Conservation (phyloP, 83 land plant species). For the Isoetes engelmannii region DNA sequence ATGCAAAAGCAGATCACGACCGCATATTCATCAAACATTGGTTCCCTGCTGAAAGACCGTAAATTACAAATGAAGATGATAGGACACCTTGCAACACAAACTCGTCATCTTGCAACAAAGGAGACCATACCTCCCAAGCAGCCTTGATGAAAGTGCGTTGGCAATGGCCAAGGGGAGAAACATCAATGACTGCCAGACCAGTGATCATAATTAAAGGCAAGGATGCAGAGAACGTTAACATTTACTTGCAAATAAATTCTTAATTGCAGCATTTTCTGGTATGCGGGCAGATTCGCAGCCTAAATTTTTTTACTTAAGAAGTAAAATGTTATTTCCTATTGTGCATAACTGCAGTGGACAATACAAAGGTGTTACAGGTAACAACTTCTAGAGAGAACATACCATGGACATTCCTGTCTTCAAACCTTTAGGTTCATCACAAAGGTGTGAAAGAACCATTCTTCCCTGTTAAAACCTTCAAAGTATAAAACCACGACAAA, state of each 20-base stretch:
- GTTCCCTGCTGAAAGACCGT: no score
- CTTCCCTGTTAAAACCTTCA: conserved; percentile 53
- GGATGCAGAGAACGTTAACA: not conserved
- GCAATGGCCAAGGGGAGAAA: conserved; percentile 90
- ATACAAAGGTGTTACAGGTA: not conserved
- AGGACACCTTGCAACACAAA: no score
- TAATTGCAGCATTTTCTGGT: not conserved
- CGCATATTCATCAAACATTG: no score
- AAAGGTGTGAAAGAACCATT: conserved; percentile 85
- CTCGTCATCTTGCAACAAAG: not conserved
- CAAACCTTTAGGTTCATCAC: conserved; percentile 99
- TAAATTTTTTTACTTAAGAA: conserved; percentile 7
- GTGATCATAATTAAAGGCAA: not conserved
- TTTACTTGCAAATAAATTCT: not conserved
- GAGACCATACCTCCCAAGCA: conserved; percentile 64
- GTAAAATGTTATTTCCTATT: not conserved
- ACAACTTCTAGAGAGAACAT: conserved; percentile 10
- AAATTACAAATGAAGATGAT: no score
- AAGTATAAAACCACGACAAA: conserved; percentile 3
- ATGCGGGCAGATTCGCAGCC: not conserved
- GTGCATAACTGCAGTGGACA: not conserved
- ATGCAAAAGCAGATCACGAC: no score
- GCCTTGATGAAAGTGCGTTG: conserved; percentile 69
- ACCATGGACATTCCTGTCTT: conserved; percentile 99
- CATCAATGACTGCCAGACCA: conserved; percentile 53